phyloP scores from a whole-genome alignment of 169 alveolate genomes.

The Perkinsus chesapeaki region DNA sequence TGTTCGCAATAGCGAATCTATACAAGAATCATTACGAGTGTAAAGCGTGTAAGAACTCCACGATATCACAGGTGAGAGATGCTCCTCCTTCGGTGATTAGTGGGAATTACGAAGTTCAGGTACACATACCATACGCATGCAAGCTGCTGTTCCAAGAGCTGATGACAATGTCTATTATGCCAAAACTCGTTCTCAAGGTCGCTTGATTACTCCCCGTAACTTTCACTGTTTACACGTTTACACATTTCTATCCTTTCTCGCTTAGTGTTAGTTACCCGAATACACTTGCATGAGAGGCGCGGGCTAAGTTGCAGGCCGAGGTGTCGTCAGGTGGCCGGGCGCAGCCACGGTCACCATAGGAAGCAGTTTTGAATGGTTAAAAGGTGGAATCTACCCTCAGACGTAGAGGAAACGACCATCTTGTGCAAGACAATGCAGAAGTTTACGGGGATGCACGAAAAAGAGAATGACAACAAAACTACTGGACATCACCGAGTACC shows the following conservation, averaged over 20 bases:
- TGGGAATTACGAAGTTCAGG: constrained; percentile 53
- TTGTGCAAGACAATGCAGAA: too few relatives aligned
- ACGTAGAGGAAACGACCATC: too few relatives aligned
- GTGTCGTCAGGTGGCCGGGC: too few relatives aligned
- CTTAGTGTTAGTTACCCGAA: not conserved
- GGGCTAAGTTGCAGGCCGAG: too few relatives aligned
- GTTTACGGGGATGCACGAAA: too few relatives aligned
- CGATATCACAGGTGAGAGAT: constrained; percentile 79
- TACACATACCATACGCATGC: constrained; percentile 96
- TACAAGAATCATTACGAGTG: constrained; percentile 78
- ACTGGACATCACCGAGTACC: too few relatives aligned
- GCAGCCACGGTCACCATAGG: too few relatives aligned
- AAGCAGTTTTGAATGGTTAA: too few relatives aligned
- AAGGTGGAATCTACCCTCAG: too few relatives aligned
- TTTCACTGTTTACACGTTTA: not conserved
- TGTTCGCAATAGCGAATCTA: constrained; percentile 85
- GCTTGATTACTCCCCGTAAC: constrained; percentile 15
- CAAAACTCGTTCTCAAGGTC: constrained; percentile 70
- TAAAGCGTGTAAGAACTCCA: constrained; percentile 78
- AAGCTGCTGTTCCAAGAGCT: constrained; percentile 94
- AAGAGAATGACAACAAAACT: too few relatives aligned
- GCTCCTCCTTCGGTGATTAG: constrained; percentile 65
- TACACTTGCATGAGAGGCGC: too few relatives aligned
- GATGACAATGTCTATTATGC: constrained; percentile 96
- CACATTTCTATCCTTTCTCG: not conserved